phyloP scores from a whole-genome alignment of 208 protist genomes.

The Zelonia costaricensis region DNA sequence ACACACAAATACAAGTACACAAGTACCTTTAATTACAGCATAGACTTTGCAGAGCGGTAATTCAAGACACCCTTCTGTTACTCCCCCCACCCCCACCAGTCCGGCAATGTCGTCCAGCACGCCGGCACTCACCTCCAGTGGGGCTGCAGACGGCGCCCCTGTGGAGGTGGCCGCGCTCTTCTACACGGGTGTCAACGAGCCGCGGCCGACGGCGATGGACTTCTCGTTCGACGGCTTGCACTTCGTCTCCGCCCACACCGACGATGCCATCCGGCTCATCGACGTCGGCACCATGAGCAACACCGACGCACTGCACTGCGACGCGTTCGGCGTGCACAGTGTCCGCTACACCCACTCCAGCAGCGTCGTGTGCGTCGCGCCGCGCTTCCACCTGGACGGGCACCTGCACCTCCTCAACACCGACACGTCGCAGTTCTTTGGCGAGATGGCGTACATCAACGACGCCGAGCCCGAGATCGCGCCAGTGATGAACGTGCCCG shows the following conservation, averaged over 20 bases:
- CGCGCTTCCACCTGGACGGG: slow-evolving; percentile 69
- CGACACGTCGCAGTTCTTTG: slow-evolving; percentile 65
- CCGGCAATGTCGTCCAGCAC: background rate
- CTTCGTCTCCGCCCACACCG: slow-evolving; percentile 72
- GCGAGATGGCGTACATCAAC: slow-evolving; percentile 66
- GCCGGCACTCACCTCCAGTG: slow-evolving; percentile 15
- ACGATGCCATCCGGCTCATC: slow-evolving; percentile 76
- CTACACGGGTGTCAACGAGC: slow-evolving; percentile 70
- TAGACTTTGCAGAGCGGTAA: too few species aligned
- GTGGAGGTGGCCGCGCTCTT: slow-evolving; percentile 74
- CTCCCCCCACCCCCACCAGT: too few species aligned
- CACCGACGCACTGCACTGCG: slow-evolving; percentile 53
- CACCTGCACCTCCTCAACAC: slow-evolving; percentile 82
- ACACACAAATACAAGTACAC: too few species aligned
- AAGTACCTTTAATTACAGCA: too few species aligned
- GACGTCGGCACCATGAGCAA: slow-evolving; percentile 55
- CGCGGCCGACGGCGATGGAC: slow-evolving; percentile 67
- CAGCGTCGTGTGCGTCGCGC: slow-evolving; percentile 62
- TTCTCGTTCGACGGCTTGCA: slow-evolving; percentile 72
- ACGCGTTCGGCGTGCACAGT: slow-evolving; percentile 61
- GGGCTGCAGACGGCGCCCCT: slow-evolving; percentile 9
- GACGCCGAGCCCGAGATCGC: slow-evolving; percentile 46
- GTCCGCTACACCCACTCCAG: slow-evolving; percentile 74
- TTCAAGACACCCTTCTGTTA: too few species aligned
- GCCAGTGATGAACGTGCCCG: slow-evolving; percentile 48